Evolutionary conservation across 1,139 yeast genomes (phyloP), one percentile per base, ranked within the genome.

Genomic region (Komagataea norvegica): DNA sequence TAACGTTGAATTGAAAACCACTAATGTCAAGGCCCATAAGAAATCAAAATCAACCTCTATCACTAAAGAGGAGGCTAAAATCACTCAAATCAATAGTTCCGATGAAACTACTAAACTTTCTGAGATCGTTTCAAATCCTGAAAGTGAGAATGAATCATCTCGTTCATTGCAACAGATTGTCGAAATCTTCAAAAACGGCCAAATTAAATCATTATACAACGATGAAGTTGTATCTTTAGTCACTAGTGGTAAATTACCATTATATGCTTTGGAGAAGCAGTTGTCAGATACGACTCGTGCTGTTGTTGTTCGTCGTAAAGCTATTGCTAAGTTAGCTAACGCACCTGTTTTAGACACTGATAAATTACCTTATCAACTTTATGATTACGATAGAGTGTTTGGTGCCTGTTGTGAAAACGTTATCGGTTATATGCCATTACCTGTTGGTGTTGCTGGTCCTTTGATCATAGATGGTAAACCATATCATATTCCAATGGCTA

Each of bases 331-430:
- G 40, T 64, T 86, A 40, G 88, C 96, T 9, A 73, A 77, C 48
- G 89, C 95, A 17, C 89, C 95, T 42, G 80, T 84, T 16, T 71
- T 91, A 45, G 83, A 81, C 49, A 62, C 81, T 5, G 69, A 75
- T 29, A 74, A 77, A 49, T 70, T 91, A 49, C 99, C 99, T 15
- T 87, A 78, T 61, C 67, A 71, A 46, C 68, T 78, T 56, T 91
- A 91, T 59, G 96, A 93, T 60, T 93, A 88, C 59, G 94, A 89
- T 57, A 79, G 97, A 52, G 98, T 93, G 10, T 79, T 89, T 58
- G 98, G 98, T 48, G 97, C 98, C 9, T 91, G 99, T 67, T 91
- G 99, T 69, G 99, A 91, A 63, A 91, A 91, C 58, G 98, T 91
- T 43, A 85, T 91, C 61, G 99, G 98, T 28, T 91, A 72, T 59